Conservation (phyloP, 2,329 filamentous ascomycete species). For the Alternaria conjuncta region DNA sequence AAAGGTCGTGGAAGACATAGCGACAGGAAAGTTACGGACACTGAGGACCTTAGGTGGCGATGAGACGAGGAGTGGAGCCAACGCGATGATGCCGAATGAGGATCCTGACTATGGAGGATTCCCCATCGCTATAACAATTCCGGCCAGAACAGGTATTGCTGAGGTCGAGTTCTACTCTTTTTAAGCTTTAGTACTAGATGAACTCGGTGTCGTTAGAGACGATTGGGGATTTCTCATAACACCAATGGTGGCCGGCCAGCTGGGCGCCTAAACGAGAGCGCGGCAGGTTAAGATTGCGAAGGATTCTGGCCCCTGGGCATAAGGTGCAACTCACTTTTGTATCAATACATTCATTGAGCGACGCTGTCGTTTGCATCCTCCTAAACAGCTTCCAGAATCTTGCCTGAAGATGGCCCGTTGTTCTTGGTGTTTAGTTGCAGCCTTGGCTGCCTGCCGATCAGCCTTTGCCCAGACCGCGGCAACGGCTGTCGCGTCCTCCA, state of each 20-base stretch:
- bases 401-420: background rate
- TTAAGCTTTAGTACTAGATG: background rate
- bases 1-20: slow-evolving; percentile 47
- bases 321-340: background rate
- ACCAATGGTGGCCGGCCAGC: background rate
- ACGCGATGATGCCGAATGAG: slow-evolving; percentile 63
- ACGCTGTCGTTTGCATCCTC: background rate
- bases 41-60: slow-evolving; percentile 53
- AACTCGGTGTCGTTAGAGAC: background rate
- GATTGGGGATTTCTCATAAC: background rate
- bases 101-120: slow-evolving; percentile 64
- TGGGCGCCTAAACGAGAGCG: background rate
- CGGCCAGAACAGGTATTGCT: slow-evolving; percentile 53
- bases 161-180: slow-evolving; percentile 19
- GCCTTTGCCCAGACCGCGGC: background rate
- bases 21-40: slow-evolving; percentile 47
- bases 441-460: background rate
- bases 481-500: background rate
- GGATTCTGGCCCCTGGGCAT: background rate
- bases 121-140: slow-evolving; percentile 62
- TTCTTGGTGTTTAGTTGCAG: background rate
- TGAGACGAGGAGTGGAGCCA: slow-evolving; percentile 57
- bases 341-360: background rate
- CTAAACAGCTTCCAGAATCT: background rate
- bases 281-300: background rate